A percentile compares a stretch with the other conserved stretches of the same genome.
These are phyloP conservation scores for Echria macrotheca DNA, from an alignment of 495 filamentous ascomycete genomes.

Conservation along the genomic window DNA sequence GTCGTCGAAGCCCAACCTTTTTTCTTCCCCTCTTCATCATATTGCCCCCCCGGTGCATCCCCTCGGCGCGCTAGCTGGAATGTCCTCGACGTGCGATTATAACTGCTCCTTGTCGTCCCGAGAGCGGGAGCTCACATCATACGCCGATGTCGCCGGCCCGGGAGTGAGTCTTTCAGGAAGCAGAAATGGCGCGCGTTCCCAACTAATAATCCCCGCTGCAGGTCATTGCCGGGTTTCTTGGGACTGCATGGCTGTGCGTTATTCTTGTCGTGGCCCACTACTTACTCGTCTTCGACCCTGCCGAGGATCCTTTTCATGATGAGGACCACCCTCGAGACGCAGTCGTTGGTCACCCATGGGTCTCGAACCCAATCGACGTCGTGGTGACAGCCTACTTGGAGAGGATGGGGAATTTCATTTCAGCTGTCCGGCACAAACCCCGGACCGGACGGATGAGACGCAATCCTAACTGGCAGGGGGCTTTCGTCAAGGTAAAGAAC, in stretches of 20 bases:
- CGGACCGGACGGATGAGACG: background rate
- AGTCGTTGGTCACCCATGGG: background rate
- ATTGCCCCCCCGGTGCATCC: too few relatives aligned
- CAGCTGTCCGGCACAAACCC: background rate
- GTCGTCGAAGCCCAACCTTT: too few relatives aligned
- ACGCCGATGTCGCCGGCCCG: conserved; percentile 4
- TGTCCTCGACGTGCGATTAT: too few relatives aligned
- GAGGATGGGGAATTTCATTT: background rate
- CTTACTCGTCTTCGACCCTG: background rate
- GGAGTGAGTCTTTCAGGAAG: background rate
- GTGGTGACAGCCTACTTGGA: background rate
- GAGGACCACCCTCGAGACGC: background rate
- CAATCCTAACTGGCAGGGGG: background rate
- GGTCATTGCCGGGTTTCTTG: conserved; percentile 3
- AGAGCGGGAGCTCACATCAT: background rate
- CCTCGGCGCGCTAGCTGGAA: too few relatives aligned
- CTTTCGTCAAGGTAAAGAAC: background rate
- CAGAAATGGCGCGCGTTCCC: too few relatives aligned
- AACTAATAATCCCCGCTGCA: too few relatives aligned
- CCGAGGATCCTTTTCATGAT: background rate
- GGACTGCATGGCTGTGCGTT: conserved; percentile 5
- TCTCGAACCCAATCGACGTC: background rate
- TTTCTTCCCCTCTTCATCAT: too few relatives aligned
- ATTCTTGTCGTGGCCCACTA: conserved; percentile 1
- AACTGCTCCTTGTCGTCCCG: background rate